A percentile compares a stretch with the other conserved stretches of the same genome.
Evolutionary conservation across 768 basidiomycete species (phyloP).

Genomic region (Leccinum barrowsii): DNA sequence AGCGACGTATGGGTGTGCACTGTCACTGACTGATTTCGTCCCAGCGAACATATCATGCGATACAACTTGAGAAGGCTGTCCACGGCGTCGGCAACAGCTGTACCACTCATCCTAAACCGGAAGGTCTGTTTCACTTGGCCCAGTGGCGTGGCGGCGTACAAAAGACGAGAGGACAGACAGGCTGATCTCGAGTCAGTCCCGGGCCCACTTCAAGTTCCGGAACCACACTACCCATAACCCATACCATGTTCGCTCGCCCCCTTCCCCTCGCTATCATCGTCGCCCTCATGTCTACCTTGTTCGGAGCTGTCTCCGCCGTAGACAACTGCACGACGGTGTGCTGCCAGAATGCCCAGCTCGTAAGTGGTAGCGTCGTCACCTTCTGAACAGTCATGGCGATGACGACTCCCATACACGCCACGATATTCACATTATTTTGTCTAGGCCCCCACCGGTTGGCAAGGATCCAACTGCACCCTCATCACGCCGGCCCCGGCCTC

Average conservation of each 20-base stretch:
- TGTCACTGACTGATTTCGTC: neutral
- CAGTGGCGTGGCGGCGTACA: neutral
- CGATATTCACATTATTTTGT: neutral
- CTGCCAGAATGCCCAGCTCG: neutral
- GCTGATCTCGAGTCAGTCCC: neutral
- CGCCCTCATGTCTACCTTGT: neutral
- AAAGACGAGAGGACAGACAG: neutral
- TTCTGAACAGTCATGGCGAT: neutral
- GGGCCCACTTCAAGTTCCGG: neutral
- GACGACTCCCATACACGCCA: neutral
- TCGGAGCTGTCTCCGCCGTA: neutral
- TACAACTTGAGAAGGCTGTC: neutral
- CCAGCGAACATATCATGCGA: neutral
- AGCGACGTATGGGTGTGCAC: neutral
- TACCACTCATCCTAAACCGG: no score
- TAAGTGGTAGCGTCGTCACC: neutral
- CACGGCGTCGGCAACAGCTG: neutral
- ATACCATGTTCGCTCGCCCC: slow-evolving; percentile 4
- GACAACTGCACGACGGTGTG: neutral
- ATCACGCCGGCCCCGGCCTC: neutral
- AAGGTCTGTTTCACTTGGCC: neutral
- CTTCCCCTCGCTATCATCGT: neutral
- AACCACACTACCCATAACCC: neutral
- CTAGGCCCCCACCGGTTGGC: slow-evolving; percentile 2
- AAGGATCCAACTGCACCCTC: neutral